Percentiles rank a stretch among this genome's conserved stretches.
Conservation (phyloP, 2,329 filamentous ascomycete genomes). For the Clonostachys solani region DNA sequence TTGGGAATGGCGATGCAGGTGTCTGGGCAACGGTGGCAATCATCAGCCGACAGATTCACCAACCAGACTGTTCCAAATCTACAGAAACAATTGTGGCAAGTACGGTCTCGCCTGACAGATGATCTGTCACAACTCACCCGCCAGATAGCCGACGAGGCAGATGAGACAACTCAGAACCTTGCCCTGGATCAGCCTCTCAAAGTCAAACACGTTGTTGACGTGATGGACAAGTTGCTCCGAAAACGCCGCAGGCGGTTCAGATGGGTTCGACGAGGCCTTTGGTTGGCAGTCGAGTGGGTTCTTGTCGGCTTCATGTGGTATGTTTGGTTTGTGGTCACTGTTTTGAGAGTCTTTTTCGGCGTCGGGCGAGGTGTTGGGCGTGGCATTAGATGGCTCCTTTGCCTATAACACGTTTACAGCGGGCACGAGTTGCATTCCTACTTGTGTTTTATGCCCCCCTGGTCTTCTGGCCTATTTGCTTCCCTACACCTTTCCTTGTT, state of each 20-base stretch:
- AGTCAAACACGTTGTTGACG: slow-evolving; percentile 76
- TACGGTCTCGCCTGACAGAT: slow-evolving; percentile 42
- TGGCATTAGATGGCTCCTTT: slow-evolving; percentile 76
- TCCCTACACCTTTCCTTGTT: slow-evolving; percentile 1
- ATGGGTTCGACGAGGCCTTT: slow-evolving; percentile 72
- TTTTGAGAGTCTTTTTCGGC: slow-evolving; percentile 62
- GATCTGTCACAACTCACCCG: slow-evolving; percentile 59
- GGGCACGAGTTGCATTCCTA: not conserved
- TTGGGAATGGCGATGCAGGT: slow-evolving; percentile 40
- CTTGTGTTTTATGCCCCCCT: not conserved
- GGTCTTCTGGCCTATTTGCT: not conserved
- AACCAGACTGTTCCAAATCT: slow-evolving; percentile 51
- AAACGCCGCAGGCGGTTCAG: slow-evolving; percentile 64
- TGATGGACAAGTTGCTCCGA: slow-evolving; percentile 71
- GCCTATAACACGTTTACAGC: slow-evolving; percentile 48
- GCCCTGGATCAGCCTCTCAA: slow-evolving; percentile 73
- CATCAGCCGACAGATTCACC: slow-evolving; percentile 54
- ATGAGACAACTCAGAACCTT: slow-evolving; percentile 72
- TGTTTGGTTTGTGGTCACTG: slow-evolving; percentile 84
- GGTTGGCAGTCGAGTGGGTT: slow-evolving; percentile 81
- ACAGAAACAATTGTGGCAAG: slow-evolving; percentile 38
- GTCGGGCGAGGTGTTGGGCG: slow-evolving; percentile 54
- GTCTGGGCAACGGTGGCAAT: slow-evolving; percentile 52
- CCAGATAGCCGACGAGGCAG: slow-evolving; percentile 70
- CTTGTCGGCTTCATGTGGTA: slow-evolving; percentile 91